Evolutionary conservation across 257 asterid genomes (phyloP), one percentile per base, ranked within the genome.

Genomic region (Solanum bulbocastanum): DNA sequence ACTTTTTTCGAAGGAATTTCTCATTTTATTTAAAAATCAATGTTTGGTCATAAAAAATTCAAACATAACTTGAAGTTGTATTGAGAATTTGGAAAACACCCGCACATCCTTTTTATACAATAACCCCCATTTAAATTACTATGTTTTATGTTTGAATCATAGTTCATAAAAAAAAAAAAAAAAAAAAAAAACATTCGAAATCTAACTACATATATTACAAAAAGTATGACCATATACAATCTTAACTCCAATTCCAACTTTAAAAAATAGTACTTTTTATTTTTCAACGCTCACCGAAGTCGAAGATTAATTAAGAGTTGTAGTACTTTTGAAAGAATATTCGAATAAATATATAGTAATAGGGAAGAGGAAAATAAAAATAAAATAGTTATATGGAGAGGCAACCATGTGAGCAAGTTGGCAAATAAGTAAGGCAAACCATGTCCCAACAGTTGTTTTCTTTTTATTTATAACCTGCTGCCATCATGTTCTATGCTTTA

Each of bases 371-470:
- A 81, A 82, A 4, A 16, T 10, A 39, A 44, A 81, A 16, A 18
- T 46, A 46, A 9, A 22, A 10, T 27, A 79, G 6, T 42, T 44
- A 42, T 79, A 46, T 44, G 30, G 27, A 27, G 68, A 81, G 65
- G 66, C 68, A 49, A 82, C 44, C 86, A 82, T 82, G 86, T 82
- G 86, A 82, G n/a, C 86, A 82, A 82, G 86, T 82, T 82, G 86
- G 44, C 20, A 82, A 82, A 49, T 10, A 82, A 82, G 86, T 49
- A 82, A 82, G 86, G 86, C 86, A 49, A 74, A 49, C 32, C 86
- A 82, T 82, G 86, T 49, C 86, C 86, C 85, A 82, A 82, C 69
- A 46, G 18, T 49, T 46, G 68, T 30, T 82, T 30, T 71, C 25
- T 60, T 79, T 76, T 78, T 18, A 73, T 75, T 75, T 76, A 49